Conservation (phyloP, 179 eudicot species). For the Dionaea muscipula region DNA sequence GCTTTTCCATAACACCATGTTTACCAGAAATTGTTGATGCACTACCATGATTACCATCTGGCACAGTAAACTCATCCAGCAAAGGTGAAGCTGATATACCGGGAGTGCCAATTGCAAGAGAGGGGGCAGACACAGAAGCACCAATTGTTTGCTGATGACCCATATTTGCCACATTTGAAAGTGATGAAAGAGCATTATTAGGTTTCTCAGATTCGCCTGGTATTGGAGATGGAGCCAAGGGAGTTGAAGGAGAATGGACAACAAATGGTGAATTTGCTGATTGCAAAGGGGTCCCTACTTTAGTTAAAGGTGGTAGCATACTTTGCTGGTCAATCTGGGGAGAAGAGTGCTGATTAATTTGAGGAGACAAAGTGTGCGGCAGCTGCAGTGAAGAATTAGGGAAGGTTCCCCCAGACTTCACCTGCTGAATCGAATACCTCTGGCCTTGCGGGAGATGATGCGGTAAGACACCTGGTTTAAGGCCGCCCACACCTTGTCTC, state of each 20-base stretch:
- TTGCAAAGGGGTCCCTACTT: constrained; percentile 73
- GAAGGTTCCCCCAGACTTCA: constrained; percentile 55
- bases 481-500: constrained; percentile 54
- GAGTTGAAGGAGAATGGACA: constrained; percentile 68
- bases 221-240: constrained; percentile 79
- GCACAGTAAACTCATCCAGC: constrained; percentile 62
- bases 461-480: constrained; percentile 57
- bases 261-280: constrained; percentile 76
- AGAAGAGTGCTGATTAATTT: constrained; percentile 64
- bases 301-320: constrained; percentile 36
- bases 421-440: constrained; percentile 62
- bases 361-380: constrained; percentile 62
- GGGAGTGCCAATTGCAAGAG: constrained; percentile 96
- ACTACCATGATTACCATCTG: constrained; percentile 58
- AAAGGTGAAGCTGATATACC: constrained; percentile 96
- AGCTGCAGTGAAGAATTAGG: constrained; percentile 69
- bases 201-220: constrained; percentile 76
- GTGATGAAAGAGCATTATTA: constrained; percentile 40
- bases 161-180: constrained; percentile 43
- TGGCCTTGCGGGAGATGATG: constrained; percentile 51
- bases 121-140: constrained; percentile 41
- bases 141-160: constrained; percentile 45
- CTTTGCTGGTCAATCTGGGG: constrained; percentile 85
- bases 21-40: constrained; percentile 48
- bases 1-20: constrained; percentile 62